Evolutionary conservation across 2,329 filamentous ascomycete genomes (phyloP), one percentile per base, ranked within the genome.

Genomic region (Xylaria sp.): DNA sequence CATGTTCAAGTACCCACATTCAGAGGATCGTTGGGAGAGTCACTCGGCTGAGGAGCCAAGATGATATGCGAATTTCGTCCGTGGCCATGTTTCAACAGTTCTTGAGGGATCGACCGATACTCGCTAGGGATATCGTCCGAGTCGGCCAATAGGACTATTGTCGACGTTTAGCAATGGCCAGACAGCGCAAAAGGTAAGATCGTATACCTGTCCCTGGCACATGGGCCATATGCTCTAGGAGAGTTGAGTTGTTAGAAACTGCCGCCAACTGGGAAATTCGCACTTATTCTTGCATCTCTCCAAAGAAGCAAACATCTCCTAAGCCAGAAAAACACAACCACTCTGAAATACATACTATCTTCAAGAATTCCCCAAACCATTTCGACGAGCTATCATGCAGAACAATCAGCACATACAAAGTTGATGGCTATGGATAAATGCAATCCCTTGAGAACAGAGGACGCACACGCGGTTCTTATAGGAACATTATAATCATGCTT

Each of bases 301-400:
- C 4, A 11, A 31, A 38, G n/a, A 8, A 21, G 3, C 38, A 49
- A 23, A 28, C 2, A 23, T 40, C 25, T 25, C 15, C 33, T 12
- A 5, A 23, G 19, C 33, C 14, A 6, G 14, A 31, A 38, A 52
- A 38, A 52, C n/a, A 15, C 6, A 47, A 49, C 4, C n/a, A 35
- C 33, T 23, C 2, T 4, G 35, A 49, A 17, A 23, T 54, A 28
- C 51, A 14, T 51, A 51, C 49, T 75, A 58, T 78, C 77, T 51
- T 83, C 80, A 9, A 82, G 70, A 40, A 83, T 82, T 60, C 81
- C 80, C 71, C 80, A 83, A 65, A 78, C 76, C 82, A 83, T 82
- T 23, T 56, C 73, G 65, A 46, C 31, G 23, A 54, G 17, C 11
- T 23, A 17, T 58, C 37, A 35, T n/a, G 14, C 43, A 51, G 33